Evolutionary conservation across 768 basidiomycete species (phyloP).

Genomic region (Termitomyces sp.): DNA sequence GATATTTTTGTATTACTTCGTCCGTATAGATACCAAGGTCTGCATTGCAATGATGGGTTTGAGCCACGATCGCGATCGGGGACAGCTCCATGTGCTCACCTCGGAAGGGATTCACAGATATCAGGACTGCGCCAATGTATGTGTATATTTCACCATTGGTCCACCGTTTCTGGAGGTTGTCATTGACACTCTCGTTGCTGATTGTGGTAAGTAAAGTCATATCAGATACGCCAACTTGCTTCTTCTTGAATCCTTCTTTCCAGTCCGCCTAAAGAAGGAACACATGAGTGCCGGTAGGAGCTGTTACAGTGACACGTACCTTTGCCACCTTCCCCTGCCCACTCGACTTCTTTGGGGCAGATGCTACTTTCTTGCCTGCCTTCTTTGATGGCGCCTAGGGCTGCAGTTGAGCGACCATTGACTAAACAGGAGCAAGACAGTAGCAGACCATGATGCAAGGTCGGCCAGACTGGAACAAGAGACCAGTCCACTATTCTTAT

Average conservation of each 20-base stretch:
- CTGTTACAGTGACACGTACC: constrained; percentile 32
- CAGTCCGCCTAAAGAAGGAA: constrained; percentile 78
- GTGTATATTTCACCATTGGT: constrained; percentile 96
- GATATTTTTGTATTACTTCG: constrained; percentile 77
- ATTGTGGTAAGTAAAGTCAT: constrained; percentile 98
- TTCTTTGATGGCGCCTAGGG: constrained; percentile 82
- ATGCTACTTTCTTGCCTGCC: constrained; percentile 76
- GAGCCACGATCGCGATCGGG: constrained; percentile 3
- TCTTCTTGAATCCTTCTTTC: constrained; percentile 99
- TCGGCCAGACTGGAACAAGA: background rate
- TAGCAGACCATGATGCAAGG: constrained; percentile 12
- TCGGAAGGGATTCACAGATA: constrained; percentile 99
- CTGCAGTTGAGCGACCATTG: background rate
- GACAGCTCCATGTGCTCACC: constrained; percentile 40
- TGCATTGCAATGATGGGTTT: constrained; percentile 22
- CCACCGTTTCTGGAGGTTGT: constrained; percentile 96
- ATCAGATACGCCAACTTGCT: constrained; percentile 95
- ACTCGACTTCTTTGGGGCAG: constrained; percentile 57
- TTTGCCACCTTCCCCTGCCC: constrained; percentile 68
- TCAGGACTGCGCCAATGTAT: constrained; percentile 96
- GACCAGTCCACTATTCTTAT: background rate
- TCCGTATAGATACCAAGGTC: constrained; percentile 99
- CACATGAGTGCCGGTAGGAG: constrained; percentile 7
- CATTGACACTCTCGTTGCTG: constrained; percentile 96
- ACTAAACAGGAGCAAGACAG: background rate